Base-by-base conservation (phyloP, 805 yeast species). In the Komagataella ulmi region DNA sequence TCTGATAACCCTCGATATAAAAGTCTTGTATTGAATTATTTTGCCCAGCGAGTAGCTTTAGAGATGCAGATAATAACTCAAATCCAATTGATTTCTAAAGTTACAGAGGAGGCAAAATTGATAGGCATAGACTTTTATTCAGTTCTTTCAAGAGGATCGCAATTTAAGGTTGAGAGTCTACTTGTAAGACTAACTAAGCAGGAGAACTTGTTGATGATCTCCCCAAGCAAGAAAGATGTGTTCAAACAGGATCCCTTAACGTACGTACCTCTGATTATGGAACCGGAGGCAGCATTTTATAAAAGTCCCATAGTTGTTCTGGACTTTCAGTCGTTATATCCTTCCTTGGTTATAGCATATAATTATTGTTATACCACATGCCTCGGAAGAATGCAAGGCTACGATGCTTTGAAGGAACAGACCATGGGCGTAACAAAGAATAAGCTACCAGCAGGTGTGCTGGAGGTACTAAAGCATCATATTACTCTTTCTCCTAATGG, bases 271-370 rank as follows among this genome's bases (percentile, higher is more conserved):
- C 70, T 93, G 50, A 88, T 93, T 2, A 81, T 93, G 90, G 99
- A 93, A 60, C 99, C 99, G 0, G 77, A 78, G 21, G 80, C 96
- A 4, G 81, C 79, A 17, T 86, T 83, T 57, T 93, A 89, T 63
- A 88, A 87, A 52, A 84, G 91, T 53, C 99, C 99, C 0, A 70
- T 93, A 24, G 77, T 90, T 17, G 98, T 93, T 0, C 67, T 93
- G 18, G 99, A 93, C 63, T 93, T 93, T 60, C 96, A 91, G 59
- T 88, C 97, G 0, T 72, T 93, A 49, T 93, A 93, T 61, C 99
- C 99, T 0, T 90, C 98, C 0, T 74, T 93, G 12, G 77, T 91
- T 63, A 87, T 88, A 61, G 99, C 97, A 0, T 87, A 85, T 64
- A 93, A 93, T 62, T 83, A 87, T 57, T 91, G 96, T 60, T 87